A percentile compares a stretch with the other conserved stretches of the same genome.
Conservation (phyloP, 2,329 filamentous ascomycete species). For the Dendrostoma leiphaemia region DNA sequence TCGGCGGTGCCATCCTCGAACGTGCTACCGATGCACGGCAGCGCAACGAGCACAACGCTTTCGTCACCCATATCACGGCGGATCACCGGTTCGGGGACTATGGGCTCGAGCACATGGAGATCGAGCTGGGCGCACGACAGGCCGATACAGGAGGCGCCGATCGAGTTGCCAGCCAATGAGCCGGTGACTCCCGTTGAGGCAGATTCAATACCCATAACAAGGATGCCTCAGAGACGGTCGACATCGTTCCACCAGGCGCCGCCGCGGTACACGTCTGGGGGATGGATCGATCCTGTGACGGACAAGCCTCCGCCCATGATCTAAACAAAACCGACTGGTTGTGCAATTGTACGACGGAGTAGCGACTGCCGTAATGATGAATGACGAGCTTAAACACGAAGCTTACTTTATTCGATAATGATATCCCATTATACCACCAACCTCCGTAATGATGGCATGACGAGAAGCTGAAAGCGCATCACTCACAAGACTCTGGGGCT, state of each 20-base stretch:
- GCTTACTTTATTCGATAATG: conserved; percentile 5
- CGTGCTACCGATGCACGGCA: not conserved
- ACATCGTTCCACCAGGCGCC: not conserved
- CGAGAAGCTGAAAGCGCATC: no score
- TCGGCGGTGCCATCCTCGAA: conserved; percentile 2
- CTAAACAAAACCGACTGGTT: no score
- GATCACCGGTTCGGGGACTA: not conserved
- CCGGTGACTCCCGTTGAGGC: not conserved
- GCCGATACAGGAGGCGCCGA: conserved; percentile 2
- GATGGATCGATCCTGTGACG: conserved; percentile 10
- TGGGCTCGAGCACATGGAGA: not conserved
- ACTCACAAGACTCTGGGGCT: no score
- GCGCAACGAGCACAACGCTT: not conserved
- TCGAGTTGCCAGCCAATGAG: conserved; percentile 10
- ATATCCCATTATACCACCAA: not conserved
- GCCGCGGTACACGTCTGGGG: conserved; percentile 1
- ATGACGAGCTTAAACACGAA: conserved; percentile 5
- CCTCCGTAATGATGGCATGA: no score
- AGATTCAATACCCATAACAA: conserved; percentile 1
- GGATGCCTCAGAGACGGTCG: not conserved
- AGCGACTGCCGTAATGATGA: conserved; percentile 1
- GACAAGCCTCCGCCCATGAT: conserved; percentile 6
- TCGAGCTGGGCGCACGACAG: conserved; percentile 12
- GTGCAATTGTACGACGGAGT: no score
- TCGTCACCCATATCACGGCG: conserved; percentile 5